A percentile compares a stretch with the other conserved stretches of the same genome.
These are phyloP conservation scores for Ramaria sp. DNA, from an alignment of 768 basidiomycete species.

Conservation along the genomic window DNA sequence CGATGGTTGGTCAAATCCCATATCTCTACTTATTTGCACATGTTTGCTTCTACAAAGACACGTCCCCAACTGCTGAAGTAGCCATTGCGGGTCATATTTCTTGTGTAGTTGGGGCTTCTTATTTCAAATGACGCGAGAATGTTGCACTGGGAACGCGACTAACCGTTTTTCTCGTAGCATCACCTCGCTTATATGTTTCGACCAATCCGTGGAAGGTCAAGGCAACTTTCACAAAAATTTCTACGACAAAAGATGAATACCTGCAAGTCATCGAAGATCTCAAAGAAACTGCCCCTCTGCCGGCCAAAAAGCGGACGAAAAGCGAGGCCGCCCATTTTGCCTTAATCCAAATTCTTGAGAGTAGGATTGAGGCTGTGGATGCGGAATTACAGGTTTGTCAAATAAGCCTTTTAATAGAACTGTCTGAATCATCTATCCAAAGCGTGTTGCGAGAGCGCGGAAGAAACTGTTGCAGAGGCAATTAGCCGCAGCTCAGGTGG, in stretches of 20 bases:
- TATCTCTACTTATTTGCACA: slow-evolving; percentile 48
- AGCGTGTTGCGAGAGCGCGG: slow-evolving; percentile 65
- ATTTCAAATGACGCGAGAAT: slow-evolving; percentile 4
- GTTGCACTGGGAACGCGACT: neutral
- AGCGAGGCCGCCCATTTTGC: slow-evolving; percentile 49
- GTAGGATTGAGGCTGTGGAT: slow-evolving; percentile 54
- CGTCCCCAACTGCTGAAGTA: slow-evolving; percentile 29
- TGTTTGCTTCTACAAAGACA: slow-evolving; percentile 39
- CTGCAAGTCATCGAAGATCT: slow-evolving; percentile 49
- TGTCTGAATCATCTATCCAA: slow-evolving; percentile 13
- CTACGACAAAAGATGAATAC: slow-evolving; percentile 69
- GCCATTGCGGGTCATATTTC: slow-evolving; percentile 32
- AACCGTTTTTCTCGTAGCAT: slow-evolving; percentile 38
- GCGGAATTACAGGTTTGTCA: slow-evolving; percentile 51
- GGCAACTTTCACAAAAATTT: slow-evolving; percentile 61
- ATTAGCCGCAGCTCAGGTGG: slow-evolving; percentile 34
- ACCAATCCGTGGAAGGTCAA: slow-evolving; percentile 88
- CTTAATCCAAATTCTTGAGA: slow-evolving; percentile 53
- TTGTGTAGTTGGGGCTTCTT: slow-evolving; percentile 26
- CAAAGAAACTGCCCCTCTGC: slow-evolving; percentile 36
- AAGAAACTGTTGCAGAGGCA: slow-evolving; percentile 62
- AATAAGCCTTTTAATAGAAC: neutral
- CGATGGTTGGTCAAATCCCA: slow-evolving; percentile 65
- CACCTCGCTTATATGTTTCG: slow-evolving; percentile 73
- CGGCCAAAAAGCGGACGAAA: slow-evolving; percentile 32